Evolutionary conservation across 345 rosid species (phyloP).

Genomic region (Dimocarpus longan): DNA sequence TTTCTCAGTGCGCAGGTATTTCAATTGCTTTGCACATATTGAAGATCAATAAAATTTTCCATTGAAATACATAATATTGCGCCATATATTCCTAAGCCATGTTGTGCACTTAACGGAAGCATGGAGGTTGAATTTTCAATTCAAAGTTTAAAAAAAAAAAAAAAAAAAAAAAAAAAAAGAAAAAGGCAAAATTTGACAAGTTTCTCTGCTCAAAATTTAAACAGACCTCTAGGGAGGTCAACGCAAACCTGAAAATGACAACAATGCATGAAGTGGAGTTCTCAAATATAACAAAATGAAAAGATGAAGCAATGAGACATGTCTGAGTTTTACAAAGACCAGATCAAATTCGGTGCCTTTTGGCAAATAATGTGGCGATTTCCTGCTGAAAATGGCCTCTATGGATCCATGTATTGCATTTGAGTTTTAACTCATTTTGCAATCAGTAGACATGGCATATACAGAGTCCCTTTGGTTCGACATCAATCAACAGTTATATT

Average conservation of each 20-base stretch:
- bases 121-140: too few relatives aligned
- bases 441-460: background rate
- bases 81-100: too few relatives aligned
- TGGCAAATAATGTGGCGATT: background rate
- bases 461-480: background rate
- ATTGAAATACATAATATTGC: background rate
- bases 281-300: too few relatives aligned
- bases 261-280: background rate
- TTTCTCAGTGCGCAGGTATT: constrained; percentile 87
- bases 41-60: background rate
- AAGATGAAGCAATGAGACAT: background rate
- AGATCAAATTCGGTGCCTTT: too few relatives aligned
- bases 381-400: background rate
- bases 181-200: too few relatives aligned
- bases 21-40: background rate
- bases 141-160: too few relatives aligned
- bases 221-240: too few relatives aligned
- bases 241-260: too few relatives aligned
- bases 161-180: too few relatives aligned
- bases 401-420: background rate
- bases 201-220: too few relatives aligned
- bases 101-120: too few relatives aligned
- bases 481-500: too few relatives aligned
- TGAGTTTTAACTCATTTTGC: background rate
- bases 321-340: background rate